Conservation (phyloP, 208 protist genomes). For the Leishmania tropica region DNA sequence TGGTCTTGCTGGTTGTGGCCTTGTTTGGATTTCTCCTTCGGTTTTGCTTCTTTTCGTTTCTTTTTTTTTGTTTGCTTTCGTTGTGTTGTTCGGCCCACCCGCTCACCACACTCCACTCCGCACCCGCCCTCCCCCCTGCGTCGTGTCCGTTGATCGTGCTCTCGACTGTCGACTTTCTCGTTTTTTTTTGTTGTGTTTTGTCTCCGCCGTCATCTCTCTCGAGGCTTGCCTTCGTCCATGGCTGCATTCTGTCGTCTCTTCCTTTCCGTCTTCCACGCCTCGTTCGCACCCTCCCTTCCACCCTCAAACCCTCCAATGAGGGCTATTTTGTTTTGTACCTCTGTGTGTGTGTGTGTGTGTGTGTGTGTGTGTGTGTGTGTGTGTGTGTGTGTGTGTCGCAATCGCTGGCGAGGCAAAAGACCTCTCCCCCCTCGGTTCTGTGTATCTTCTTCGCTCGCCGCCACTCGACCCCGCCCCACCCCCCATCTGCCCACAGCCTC, state of each 20-base stretch:
- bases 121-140: too few relatives aligned
- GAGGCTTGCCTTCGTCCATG: neutral
- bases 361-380: neutral
- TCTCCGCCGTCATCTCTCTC: neutral
- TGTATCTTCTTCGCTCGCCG: neutral
- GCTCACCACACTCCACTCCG: too few relatives aligned
- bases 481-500: too few relatives aligned
- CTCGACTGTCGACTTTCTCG: neutral
- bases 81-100: neutral
- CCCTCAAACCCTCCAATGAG: neutral
- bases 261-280: neutral
- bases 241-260: neutral
- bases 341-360: neutral
- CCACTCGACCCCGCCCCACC: neutral
- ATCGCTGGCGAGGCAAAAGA: neutral
- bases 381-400: neutral
- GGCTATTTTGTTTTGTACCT: neutral
- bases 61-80: neutral
- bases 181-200: neutral
- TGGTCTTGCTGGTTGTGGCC: neutral
- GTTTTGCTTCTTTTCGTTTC: neutral
- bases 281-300: too few relatives aligned
- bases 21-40: neutral
- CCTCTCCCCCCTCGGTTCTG: neutral
- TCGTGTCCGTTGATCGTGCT: neutral